Conservation (phyloP, 2,329 filamentous ascomycete genomes). For the Arthrobotrys entomopaga region DNA sequence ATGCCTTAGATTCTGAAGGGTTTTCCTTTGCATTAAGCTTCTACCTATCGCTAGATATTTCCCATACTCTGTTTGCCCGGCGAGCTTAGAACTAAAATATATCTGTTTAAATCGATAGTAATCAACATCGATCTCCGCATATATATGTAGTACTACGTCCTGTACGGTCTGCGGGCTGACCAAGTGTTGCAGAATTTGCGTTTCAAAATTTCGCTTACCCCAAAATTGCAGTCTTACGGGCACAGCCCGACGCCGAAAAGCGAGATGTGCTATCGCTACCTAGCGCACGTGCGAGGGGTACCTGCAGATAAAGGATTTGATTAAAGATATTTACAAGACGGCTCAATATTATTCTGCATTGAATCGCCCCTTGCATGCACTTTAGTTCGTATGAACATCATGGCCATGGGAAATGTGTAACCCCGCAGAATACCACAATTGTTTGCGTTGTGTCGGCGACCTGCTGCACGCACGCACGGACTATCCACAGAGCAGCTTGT, state of each 20-base stretch:
- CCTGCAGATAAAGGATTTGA: no score
- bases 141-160: not conserved
- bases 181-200: slow-evolving; percentile 8
- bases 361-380: no score
- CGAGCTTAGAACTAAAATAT: no score
- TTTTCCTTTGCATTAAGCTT: no score
- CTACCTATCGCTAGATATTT: no score
- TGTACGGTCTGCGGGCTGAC: slow-evolving; percentile 2
- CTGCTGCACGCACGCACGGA: not conserved
- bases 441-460: not conserved
- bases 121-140: not conserved
- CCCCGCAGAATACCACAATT: not conserved
- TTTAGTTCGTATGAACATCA: no score
- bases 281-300: not conserved
- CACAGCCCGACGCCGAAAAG: no score
- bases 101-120: not conserved
- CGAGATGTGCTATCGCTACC: not conserved
- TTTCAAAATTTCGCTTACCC: slow-evolving; percentile 4
- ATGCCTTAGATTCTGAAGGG: no score
- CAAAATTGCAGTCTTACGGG: not conserved
- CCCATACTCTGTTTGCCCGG: no score
- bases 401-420: no score
- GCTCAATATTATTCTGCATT: no score
- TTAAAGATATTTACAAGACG: no score
- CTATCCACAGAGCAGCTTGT: not conserved